Conservation (phyloP, 202 grass and related monocot species). For the Alloteropsis angusta region DNA sequence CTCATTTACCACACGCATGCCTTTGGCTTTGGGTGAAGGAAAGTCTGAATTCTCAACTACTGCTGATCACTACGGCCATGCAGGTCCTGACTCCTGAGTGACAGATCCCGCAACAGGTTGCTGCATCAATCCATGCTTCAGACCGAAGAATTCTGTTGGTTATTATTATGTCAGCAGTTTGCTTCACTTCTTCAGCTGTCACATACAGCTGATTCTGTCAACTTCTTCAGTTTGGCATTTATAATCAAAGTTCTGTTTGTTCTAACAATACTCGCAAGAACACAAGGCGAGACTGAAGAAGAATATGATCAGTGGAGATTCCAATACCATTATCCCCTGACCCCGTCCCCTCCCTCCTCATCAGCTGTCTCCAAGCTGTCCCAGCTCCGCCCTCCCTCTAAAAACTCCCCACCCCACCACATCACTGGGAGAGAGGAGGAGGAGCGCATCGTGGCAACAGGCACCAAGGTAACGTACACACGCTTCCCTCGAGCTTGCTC, state of each 20-base stretch:
- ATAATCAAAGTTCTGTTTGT: not conserved
- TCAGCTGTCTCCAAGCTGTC: slow-evolving; percentile 40
- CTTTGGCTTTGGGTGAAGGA: not conserved
- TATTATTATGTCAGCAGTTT: not conserved
- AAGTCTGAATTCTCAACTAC: not conserved
- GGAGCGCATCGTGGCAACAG: not conserved
- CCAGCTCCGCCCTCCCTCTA: not conserved
- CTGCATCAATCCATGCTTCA: not conserved
- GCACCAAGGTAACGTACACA: slow-evolving; percentile 22
- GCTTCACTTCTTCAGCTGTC: not conserved
- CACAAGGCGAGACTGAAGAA: not conserved
- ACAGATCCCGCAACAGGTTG: not conserved
- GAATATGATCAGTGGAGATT: slow-evolving; percentile 6
- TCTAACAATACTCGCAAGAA: not conserved
- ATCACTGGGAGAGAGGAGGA: not conserved
- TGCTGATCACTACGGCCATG: not conserved
- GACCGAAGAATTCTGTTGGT: not conserved
- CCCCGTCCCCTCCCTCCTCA: not conserved
- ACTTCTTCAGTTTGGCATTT: not conserved
- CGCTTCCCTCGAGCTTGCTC: not conserved
- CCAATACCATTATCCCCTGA: not conserved
- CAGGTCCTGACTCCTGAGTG: not conserved
- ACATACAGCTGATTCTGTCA: not conserved
- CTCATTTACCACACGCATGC: not conserved
- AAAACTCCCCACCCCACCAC: not conserved